Evolutionary conservation across 371 early-diverging fungal species (phyloP).

Genomic region (Haplosporangium sp.): DNA sequence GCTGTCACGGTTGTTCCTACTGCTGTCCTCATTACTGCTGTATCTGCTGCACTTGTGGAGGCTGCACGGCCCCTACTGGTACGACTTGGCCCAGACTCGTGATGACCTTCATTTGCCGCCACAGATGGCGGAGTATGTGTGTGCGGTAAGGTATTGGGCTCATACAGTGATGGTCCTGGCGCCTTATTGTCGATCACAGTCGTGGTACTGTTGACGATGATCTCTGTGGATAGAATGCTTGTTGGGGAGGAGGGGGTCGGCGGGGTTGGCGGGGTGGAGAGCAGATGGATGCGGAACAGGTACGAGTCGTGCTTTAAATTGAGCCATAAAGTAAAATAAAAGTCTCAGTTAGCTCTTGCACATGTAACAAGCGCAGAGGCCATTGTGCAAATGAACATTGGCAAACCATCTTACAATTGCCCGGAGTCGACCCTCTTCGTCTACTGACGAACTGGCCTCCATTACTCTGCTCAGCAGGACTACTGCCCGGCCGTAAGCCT

Average conservation of each 20-base stretch:
- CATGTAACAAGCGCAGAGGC: background rate
- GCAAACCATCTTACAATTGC: slow-evolving; percentile 31
- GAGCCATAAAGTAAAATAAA: slow-evolving; percentile 4
- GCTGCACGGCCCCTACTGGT: too few species aligned
- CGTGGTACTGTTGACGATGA: background rate
- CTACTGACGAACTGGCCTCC: slow-evolving; percentile 17
- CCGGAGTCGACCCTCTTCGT: slow-evolving; percentile 31
- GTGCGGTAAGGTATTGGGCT: too few species aligned
- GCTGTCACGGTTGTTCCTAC: too few species aligned
- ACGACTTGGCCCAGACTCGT: too few species aligned
- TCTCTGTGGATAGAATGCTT: too few species aligned
- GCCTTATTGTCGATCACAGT: background rate
- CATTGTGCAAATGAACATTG: background rate
- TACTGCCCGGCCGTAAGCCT: slow-evolving; percentile 30
- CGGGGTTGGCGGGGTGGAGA: slow-evolving; percentile 18
- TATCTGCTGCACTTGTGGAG: too few species aligned
- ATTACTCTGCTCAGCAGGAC: slow-evolving; percentile 30
- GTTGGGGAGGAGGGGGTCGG: background rate
- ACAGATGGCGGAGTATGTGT: too few species aligned
- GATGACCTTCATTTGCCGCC: too few species aligned
- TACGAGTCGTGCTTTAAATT: slow-evolving; percentile 39
- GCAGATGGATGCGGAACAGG: slow-evolving; percentile 30
- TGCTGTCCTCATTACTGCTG: too few species aligned
- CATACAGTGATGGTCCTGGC: too few species aligned
- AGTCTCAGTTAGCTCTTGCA: background rate